These are phyloP conservation scores for Haplographium delicatum DNA, from an alignment of 495 filamentous ascomycete genomes.

Conservation along the genomic window DNA sequence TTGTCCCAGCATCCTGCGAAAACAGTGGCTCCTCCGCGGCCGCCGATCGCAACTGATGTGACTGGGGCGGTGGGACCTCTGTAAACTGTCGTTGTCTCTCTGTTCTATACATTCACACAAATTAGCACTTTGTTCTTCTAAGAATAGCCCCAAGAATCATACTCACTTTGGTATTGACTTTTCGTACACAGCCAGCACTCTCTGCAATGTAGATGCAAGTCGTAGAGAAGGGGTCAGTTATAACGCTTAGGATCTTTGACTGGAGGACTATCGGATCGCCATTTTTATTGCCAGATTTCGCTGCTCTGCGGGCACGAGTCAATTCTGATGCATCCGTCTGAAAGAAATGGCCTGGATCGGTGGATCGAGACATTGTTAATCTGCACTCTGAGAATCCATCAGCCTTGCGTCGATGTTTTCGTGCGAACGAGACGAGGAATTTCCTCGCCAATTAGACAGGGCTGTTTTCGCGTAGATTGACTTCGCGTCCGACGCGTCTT, in stretches of 20 bases:
- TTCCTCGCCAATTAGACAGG: no score
- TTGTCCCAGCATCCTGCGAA: slow-evolving; percentile 96
- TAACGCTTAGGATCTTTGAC: slow-evolving; percentile 79
- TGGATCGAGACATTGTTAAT: slow-evolving; percentile 56
- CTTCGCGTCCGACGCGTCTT: slow-evolving; percentile 16
- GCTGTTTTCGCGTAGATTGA: slow-evolving; percentile 18
- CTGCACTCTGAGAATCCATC: no score
- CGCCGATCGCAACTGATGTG: slow-evolving; percentile 68
- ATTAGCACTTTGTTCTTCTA: slow-evolving; percentile 6
- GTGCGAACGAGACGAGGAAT: not conserved
- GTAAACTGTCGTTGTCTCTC: slow-evolving; percentile 41
- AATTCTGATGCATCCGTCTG: slow-evolving; percentile 77
- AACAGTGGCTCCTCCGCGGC: slow-evolving; percentile 47
- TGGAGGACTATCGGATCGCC: slow-evolving; percentile 75
- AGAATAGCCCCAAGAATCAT: no score
- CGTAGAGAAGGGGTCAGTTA: slow-evolving; percentile 57
- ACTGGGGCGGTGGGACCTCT: slow-evolving; percentile 74
- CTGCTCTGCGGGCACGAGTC: slow-evolving; percentile 63
- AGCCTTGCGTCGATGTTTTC: slow-evolving; percentile 11
- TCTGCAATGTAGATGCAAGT: slow-evolving; percentile 74
- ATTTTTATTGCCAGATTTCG: slow-evolving; percentile 76
- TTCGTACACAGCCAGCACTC: slow-evolving; percentile 70
- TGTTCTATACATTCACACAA: slow-evolving; percentile 9
- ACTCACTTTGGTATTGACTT: slow-evolving; percentile 73
- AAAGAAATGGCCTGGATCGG: slow-evolving; percentile 74